phyloP scores from a whole-genome alignment of 257 asterid species.

The Nicotiana attenuata region DNA sequence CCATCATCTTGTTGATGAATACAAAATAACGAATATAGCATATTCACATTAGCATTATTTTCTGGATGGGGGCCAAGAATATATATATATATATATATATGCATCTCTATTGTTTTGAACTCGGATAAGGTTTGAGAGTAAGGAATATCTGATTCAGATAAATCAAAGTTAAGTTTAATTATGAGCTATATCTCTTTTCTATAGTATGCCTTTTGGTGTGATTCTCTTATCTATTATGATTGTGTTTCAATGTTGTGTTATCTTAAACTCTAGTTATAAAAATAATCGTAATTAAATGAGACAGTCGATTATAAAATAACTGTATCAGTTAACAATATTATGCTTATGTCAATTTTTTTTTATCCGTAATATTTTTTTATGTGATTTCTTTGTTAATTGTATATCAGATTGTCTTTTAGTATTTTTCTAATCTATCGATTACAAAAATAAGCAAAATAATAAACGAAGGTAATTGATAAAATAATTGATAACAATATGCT shows the following conservation, averaged over 20 bases:
- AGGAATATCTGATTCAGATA: not conserved
- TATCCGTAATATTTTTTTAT: too few species aligned
- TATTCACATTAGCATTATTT: not conserved
- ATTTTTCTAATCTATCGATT: too few species aligned
- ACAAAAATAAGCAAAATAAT: not conserved
- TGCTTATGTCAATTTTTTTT: too few species aligned
- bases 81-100: too few species aligned
- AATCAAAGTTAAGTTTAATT: not conserved
- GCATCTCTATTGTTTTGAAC: too few species aligned
- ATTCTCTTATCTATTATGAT: not conserved
- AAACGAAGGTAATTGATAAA: not conserved
- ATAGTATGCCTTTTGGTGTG: not conserved
- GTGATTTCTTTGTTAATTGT: too few species aligned
- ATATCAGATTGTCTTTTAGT: too few species aligned
- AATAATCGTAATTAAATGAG: not conserved
- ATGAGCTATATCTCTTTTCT: not conserved
- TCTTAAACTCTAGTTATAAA: not conserved
- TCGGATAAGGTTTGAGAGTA: not conserved
- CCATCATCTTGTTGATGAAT: not conserved
- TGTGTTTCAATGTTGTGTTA: not conserved
- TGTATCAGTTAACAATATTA: too few species aligned
- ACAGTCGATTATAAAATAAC: too few species aligned
- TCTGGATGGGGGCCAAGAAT: not conserved
- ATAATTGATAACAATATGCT: not conserved
- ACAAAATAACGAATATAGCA: not conserved